Evolutionary conservation across 768 basidiomycete genomes (phyloP), one percentile per base, ranked within the genome.

Genomic region (Clathrus columnatus): DNA sequence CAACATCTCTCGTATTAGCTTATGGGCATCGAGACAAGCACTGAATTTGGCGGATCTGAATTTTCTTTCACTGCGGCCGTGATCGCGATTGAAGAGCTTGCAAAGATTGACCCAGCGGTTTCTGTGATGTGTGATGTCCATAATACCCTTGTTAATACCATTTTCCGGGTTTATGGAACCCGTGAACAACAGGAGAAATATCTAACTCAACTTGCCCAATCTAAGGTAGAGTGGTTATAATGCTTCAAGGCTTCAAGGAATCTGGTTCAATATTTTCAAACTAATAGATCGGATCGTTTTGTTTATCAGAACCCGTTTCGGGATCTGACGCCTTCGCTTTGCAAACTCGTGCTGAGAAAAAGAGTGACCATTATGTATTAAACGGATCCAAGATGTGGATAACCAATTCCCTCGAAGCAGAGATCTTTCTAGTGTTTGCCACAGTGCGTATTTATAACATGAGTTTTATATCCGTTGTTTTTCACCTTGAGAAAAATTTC

Each of bases 341-440:
- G 29, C 91, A 95, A 67, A 93, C 96, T 1, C 87, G 88, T 10
- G 95, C 96, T 16, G 85, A 77, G 67, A 89, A 87, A 68, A 85
- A 91, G 46, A 92, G 91, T 17, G 82, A 87, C 62, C 68, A 85
- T 67, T 98, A 86, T 80, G 73, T 92, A 27, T 67, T 99, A 51
- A 94, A 92, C 62, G 96, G 96, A n/a, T 90, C 91, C 54, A 99
- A 99, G 75, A 94, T 95, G 93, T 96, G 93, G 93, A 96, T 97
- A 57, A 95, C 93, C 23, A 97, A 97, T 70, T 94, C 92, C 0
- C 79, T 82, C 57, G 91, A 94, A 69, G 92, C 91, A 1, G 89
- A 92, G 46, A 77, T 94, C 41, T 89, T 88, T 74, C 83, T 95
- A 61, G 88, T 98, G 48, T 98, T 99, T 59, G 96, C 96, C 50